Evolutionary conservation across 371 early-diverging fungal species (phyloP).

Genomic region (Mucor ambiguus): DNA sequence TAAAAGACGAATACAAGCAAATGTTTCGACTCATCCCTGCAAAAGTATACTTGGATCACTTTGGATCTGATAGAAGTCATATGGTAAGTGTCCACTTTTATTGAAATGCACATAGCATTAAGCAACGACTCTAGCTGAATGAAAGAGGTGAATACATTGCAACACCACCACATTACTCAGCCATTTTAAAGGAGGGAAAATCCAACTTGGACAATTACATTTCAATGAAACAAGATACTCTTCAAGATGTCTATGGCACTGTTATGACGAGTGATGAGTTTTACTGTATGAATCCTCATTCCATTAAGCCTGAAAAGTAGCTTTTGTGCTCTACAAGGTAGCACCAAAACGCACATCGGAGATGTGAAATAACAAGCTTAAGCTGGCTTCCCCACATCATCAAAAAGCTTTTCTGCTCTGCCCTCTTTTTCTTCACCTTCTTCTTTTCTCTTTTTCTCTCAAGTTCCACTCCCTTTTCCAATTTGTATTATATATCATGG

Average conservation of each 20-base stretch:
- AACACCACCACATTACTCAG: slow-evolving; percentile 35
- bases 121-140: slow-evolving; percentile 11
- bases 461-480: background rate
- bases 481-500: slow-evolving; percentile 10
- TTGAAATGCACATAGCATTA: background rate
- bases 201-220: slow-evolving; percentile 25
- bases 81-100: slow-evolving; percentile 31
- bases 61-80: slow-evolving; percentile 48
- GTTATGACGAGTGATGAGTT: slow-evolving; percentile 1
- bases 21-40: slow-evolving; percentile 45
- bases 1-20: slow-evolving; percentile 24
- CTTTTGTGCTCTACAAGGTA: background rate
- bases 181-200: slow-evolving; percentile 20
- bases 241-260: background rate
- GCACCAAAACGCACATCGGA: slow-evolving; percentile 1
- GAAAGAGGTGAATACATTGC: slow-evolving; percentile 27
- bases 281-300: background rate
- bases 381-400: slow-evolving; percentile 1
- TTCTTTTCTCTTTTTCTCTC: background rate
- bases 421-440: background rate
- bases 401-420: background rate
- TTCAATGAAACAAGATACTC: slow-evolving; percentile 14
- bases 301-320: background rate
- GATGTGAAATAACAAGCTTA: slow-evolving; percentile 1
- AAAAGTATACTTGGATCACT: slow-evolving; percentile 25